Evolutionary conservation across 371 early-diverging fungal species (phyloP).

Genomic region (Mucor velutinosus): DNA sequence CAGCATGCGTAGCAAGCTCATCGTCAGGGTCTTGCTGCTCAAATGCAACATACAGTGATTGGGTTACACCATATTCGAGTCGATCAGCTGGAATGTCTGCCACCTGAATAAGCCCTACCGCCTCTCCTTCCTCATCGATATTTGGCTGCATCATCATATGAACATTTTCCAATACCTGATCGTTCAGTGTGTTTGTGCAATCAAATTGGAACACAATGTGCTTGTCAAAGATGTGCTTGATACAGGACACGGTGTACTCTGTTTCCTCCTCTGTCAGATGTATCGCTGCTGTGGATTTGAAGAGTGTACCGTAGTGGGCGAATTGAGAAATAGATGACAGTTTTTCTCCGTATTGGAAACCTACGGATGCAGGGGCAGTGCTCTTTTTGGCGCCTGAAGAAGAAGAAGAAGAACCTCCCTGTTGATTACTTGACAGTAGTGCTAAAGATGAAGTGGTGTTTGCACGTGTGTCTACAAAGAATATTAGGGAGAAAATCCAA

Average conservation of each 20-base stretch:
- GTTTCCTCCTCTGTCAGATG: conserved; percentile 94
- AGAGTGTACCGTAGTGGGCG: conserved; percentile 77
- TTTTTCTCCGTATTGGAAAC: conserved; percentile 9
- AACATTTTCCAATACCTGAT: conserved; percentile 90
- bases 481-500: conserved; percentile 22
- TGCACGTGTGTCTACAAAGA: conserved; percentile 12
- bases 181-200: conserved; percentile 92
- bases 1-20: conserved; percentile 55
- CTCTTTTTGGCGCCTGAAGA: conserved; percentile 62
- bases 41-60: conserved; percentile 82
- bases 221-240: conserved; percentile 89
- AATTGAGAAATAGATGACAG: conserved; percentile 84
- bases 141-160: conserved; percentile 81
- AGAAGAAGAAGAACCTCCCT: conserved; percentile 51
- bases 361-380: background rate
- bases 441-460: background rate
- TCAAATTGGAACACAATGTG: conserved; percentile 96
- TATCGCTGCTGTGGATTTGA: conserved; percentile 77
- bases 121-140: conserved; percentile 70
- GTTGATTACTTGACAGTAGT: background rate
- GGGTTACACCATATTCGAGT: conserved; percentile 80
- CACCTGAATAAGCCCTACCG: conserved; percentile 57
- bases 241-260: conserved; percentile 90
- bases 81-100: conserved; percentile 68
- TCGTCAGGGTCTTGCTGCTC: conserved; percentile 60